Evolutionary conservation across 495 filamentous ascomycete genomes (phyloP).

Genomic region (Aspergillus baeticus): DNA sequence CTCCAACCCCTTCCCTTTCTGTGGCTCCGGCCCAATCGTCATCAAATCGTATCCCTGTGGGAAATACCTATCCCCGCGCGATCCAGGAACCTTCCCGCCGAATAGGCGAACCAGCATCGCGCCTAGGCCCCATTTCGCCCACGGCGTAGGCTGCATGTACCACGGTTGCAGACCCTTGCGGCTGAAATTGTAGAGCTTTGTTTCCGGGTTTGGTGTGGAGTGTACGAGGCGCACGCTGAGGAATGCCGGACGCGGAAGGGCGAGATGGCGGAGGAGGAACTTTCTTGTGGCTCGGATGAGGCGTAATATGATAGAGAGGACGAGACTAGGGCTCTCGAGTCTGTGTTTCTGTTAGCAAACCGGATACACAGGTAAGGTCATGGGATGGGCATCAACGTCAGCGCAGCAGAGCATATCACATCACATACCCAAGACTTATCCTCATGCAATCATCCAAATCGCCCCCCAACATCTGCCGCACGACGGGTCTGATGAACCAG

Average conservation of each 20-base stretch:
- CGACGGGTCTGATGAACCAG: slow-evolving; percentile 10
- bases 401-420: too few species aligned
- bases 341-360: slow-evolving; percentile 2
- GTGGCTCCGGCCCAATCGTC: slow-evolving; percentile 49
- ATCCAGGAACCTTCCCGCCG: slow-evolving; percentile 41
- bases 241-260: slow-evolving; percentile 13
- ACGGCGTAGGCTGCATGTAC: slow-evolving; percentile 51
- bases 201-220: slow-evolving; percentile 14
- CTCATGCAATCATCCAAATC: slow-evolving; percentile 28
- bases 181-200: slow-evolving; percentile 18
- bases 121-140: slow-evolving; percentile 45
- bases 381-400: too few species aligned
- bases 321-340: too few species aligned
- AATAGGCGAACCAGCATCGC: slow-evolving; percentile 44
- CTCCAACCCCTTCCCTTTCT: slow-evolving; percentile 48
- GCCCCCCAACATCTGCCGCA: slow-evolving; percentile 25
- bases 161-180: slow-evolving; percentile 39
- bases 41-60: slow-evolving; percentile 51
- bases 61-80: slow-evolving; percentile 42
- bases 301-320: too few species aligned
- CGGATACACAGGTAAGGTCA: too few species aligned
- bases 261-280: too few species aligned
- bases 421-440: slow-evolving; percentile 22
- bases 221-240: slow-evolving; percentile 21
- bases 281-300: too few species aligned